Evolutionary conservation across 306 rosid species (phyloP), one percentile per base, ranked within the genome.

Genomic region (Trifolium subterraneum): DNA sequence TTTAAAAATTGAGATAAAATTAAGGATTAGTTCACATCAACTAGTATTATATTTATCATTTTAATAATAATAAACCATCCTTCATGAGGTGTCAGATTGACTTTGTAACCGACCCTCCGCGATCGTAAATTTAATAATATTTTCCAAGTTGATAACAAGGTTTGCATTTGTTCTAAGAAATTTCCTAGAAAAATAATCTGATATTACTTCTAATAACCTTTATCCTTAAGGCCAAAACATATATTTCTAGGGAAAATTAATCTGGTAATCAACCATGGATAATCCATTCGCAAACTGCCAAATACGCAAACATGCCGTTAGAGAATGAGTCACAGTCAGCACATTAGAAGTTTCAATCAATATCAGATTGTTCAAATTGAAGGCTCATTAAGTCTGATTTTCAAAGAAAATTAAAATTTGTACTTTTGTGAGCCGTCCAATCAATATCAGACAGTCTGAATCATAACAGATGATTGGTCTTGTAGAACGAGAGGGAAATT

Each of bases 81-180:
- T 39, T 19, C 33, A 27, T 27, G 31, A 27, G 31, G 31, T 27
- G 31, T 27, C 31, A 27, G 31, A n/a, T n/a, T 22, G 25, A 22
- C 25, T 22, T 22, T 22, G 25, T 2, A 22, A 22, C 25, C 25
- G 25, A 22, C 25, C 25, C 25, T 22, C 25, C 25, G 25, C 25
- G 25, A 22, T 22, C 25, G 25, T 22, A 22, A 22, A 22, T 22
- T 29, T 29, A 29, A 29, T 29, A 29, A 4, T 4, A 29, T 29
- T 29, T 29, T 29, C 31, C 51, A 64, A 38, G 52, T 64, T 64
- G 33, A 27, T 29, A 23, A 20, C 52, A 64, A 15, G 54, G 52
- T 64, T 64, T 64, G 18, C 52, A 64, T 64, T 41, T 19, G 38
- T 10, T 5, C 11, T 64, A 16, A 64, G 11, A 60, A 60, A 60